Base-by-base conservation (phyloP, 169 alveolate species). In the Plasmodium billcollinsi region DNA sequence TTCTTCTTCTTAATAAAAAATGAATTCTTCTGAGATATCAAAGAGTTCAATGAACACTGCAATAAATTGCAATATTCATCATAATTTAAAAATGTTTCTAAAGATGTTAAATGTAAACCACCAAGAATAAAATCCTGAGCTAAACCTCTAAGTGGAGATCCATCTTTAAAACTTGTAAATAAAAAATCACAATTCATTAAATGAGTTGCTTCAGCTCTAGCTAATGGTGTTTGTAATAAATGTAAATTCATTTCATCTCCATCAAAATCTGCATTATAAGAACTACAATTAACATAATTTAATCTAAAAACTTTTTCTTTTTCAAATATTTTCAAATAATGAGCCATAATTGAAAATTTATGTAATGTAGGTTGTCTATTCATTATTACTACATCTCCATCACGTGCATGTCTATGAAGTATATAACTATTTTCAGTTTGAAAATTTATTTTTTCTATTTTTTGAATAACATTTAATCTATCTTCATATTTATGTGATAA, bases 211-310 rank as follows among this genome's bases (percentile, higher is more conserved):
- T 99, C 99, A 14, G 99, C 96, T 70, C 99, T 97, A 0, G 99
- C 98, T 39, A 96, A 90, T 74, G 96, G 96, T 56, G 97, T 98
- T 95, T 97, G 99, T 8, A 99, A 97, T 52, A 98, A 96, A 88
- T 99, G 99, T 65, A 99, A 75, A 93, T 99, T 99, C 99, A 99
- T 99, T 94, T 99, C 99, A 93, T 99, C 99, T 4, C 99, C 99
- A 91, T 99, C 99, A 93, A 99, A 99, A 94, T 99, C 99, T 0
- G 99, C 99, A 94, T 99, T 99, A 96, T 98, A 99, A 20, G 99
- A 97, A 92, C 97, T 97, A 94, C 99, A 99, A 92, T 99, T 99
- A 26, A 98, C 99, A 92, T 98, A 99, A 93, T 99, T 99, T 93
- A 98, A 95, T 89, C 99, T 96, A 83, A 99, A 97, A 11, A 99